phyloP scores from a whole-genome alignment of 2,329 filamentous ascomycete species.

The Hypoxylon sp. region DNA sequence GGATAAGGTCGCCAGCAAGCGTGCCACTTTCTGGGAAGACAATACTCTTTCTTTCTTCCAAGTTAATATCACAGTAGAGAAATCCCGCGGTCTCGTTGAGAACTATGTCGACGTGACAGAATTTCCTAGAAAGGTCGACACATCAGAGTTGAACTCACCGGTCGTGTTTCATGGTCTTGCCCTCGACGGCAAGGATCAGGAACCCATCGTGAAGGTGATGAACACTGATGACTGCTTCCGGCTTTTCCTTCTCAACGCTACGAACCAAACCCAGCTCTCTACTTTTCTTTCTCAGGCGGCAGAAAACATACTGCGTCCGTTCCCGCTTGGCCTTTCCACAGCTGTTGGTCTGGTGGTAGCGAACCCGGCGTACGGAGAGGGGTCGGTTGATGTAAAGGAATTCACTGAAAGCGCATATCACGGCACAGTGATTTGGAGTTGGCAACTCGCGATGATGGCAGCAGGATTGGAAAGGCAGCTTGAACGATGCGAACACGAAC shows the following conservation, averaged over 20 bases:
- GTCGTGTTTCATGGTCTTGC: constrained; percentile 70
- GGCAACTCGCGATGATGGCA: constrained; percentile 76
- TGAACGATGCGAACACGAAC: constrained; percentile 61
- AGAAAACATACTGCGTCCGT: constrained; percentile 69
- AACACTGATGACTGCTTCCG: constrained; percentile 77
- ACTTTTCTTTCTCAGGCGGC: constrained; percentile 70
- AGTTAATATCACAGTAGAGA: constrained; percentile 59
- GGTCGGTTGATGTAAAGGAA: constrained; percentile 63
- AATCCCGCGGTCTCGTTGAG: constrained; percentile 64
- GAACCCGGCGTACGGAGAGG: constrained; percentile 71
- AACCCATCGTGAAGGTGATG: constrained; percentile 69
- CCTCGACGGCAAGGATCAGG: constrained; percentile 66
- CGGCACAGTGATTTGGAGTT: constrained; percentile 76
- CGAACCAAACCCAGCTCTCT: constrained; percentile 70
- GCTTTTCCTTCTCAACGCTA: constrained; percentile 73
- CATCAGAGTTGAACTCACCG: constrained; percentile 59
- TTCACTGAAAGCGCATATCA: constrained; percentile 74
- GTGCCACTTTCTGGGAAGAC: constrained; percentile 75
- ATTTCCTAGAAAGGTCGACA: constrained; percentile 63
- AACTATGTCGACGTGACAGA: constrained; percentile 62
- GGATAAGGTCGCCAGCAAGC: constrained; percentile 61
- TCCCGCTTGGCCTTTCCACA: constrained; percentile 71
- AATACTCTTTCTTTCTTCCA: constrained; percentile 71
- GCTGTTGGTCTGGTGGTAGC: constrained; percentile 71
- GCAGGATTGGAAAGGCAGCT: constrained; percentile 72